Conservation (phyloP, 2,329 filamentous ascomycete genomes). For the Chaetomiaceae sp. region DNA sequence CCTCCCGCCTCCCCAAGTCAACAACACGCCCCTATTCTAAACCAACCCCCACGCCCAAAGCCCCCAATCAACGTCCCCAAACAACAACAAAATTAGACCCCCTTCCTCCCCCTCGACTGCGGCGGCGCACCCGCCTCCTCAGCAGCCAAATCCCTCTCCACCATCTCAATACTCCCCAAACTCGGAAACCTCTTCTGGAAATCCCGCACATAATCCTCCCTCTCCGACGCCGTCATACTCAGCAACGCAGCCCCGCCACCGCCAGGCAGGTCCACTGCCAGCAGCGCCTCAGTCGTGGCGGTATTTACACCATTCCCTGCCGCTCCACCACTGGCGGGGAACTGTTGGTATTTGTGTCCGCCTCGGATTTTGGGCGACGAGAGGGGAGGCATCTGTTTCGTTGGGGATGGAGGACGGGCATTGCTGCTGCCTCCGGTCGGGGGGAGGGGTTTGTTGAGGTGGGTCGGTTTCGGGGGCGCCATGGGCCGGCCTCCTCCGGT, state of each 20-base stretch:
- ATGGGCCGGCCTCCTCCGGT: slow-evolving; percentile 37
- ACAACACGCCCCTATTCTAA: too few relatives aligned
- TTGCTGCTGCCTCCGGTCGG: slow-evolving; percentile 21
- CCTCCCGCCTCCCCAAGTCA: too few relatives aligned
- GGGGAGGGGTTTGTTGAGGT: slow-evolving; percentile 54
- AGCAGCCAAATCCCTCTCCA: slow-evolving; percentile 60
- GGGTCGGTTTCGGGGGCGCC: slow-evolving; percentile 57
- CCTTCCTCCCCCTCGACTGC: not conserved
- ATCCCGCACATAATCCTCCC: slow-evolving; percentile 60
- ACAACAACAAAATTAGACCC: not conserved
- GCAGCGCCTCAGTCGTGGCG: slow-evolving; percentile 41
- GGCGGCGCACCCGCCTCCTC: slow-evolving; percentile 25
- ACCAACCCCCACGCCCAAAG: too few relatives aligned
- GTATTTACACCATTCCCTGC: too few relatives aligned
- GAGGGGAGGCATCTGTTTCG: slow-evolving; percentile 32
- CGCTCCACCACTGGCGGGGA: slow-evolving; percentile 17
- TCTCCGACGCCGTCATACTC: slow-evolving; percentile 50
- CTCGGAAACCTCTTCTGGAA: slow-evolving; percentile 87
- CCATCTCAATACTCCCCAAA: slow-evolving; percentile 78
- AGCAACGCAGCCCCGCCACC: slow-evolving; percentile 43
- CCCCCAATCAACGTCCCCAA: not conserved
- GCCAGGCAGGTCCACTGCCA: slow-evolving; percentile 42
- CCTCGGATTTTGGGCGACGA: slow-evolving; percentile 18
- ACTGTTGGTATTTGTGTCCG: not conserved
- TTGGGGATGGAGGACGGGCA: slow-evolving; percentile 40